These are phyloP conservation scores for Stachybotrys chartarum DNA, from an alignment of 2,329 filamentous ascomycete species.

Conservation along the genomic window DNA sequence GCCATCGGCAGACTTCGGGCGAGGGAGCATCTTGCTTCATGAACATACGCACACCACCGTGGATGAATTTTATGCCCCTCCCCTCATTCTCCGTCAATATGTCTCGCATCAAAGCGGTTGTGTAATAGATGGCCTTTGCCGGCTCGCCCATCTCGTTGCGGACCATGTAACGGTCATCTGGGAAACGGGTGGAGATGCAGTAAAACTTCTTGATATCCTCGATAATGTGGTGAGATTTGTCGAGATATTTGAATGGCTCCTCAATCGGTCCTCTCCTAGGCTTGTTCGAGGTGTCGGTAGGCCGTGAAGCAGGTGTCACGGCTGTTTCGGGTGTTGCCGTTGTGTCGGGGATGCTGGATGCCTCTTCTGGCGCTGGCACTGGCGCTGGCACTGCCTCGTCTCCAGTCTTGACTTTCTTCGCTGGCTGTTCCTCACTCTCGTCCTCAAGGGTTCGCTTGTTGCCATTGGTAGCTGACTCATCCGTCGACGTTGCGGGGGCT, in stretches of 20 bases:
- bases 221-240: slow-evolving; percentile 68
- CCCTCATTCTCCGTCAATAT: slow-evolving; percentile 85
- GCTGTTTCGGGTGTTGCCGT: not conserved
- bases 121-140: slow-evolving; percentile 95
- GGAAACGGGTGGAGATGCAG: slow-evolving; percentile 75
- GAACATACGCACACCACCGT: slow-evolving; percentile 97
- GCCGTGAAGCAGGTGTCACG: slow-evolving; percentile 15
- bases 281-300: slow-evolving; percentile 20
- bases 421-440: slow-evolving; percentile 30
- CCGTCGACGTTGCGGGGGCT: slow-evolving; percentile 12
- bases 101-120: slow-evolving; percentile 72
- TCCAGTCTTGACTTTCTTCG: slow-evolving; percentile 41
- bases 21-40: slow-evolving; percentile 94
- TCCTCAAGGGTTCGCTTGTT: slow-evolving; percentile 28
- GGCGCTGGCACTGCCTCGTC: slow-evolving; percentile 9
- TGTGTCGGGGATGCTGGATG: not conserved
- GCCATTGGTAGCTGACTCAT: slow-evolving; percentile 10
- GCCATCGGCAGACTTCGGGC: slow-evolving; percentile 82
- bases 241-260: slow-evolving; percentile 91
- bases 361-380: slow-evolving; percentile 1
- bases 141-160: slow-evolving; percentile 85
- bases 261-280: slow-evolving; percentile 54
- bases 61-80: slow-evolving; percentile 88
- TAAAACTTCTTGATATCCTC: slow-evolving; percentile 77
- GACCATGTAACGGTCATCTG: slow-evolving; percentile 88